Conservation (phyloP, 2,329 filamentous ascomycete genomes). For the Penicillium sclerotigenum region DNA sequence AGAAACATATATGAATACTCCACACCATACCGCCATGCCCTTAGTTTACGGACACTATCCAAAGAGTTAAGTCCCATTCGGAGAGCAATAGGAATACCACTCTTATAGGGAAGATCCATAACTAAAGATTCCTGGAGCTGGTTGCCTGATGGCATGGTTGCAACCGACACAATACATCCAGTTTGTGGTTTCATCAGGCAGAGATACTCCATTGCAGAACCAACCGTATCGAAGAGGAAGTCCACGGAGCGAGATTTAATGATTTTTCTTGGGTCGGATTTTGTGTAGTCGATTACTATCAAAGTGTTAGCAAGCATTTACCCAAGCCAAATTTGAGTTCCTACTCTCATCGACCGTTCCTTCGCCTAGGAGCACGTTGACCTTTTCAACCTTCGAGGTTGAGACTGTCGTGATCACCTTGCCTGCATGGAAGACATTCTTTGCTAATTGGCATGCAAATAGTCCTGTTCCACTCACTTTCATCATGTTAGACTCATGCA, state of each 20-base stretch:
- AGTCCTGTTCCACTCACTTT: constrained; percentile 49
- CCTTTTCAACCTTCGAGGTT: constrained; percentile 49
- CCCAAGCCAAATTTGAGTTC: not conserved
- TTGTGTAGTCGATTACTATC: constrained; percentile 52
- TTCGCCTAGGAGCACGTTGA: constrained; percentile 43
- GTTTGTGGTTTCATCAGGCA: constrained; percentile 42
- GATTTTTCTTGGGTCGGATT: constrained; percentile 35
- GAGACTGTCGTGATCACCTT: constrained; percentile 54
- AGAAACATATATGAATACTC: constrained; percentile 48
- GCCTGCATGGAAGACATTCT: constrained; percentile 49
- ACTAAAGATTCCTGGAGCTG: constrained; percentile 33
- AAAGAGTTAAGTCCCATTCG: constrained; percentile 30
- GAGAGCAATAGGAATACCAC: constrained; percentile 24
- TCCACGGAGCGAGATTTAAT: constrained; percentile 49
- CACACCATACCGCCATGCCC: constrained; percentile 47
- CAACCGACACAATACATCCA: constrained; percentile 38
- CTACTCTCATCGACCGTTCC: constrained; percentile 47
- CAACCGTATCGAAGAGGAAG: constrained; percentile 52
- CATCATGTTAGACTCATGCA: not conserved
- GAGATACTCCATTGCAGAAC: constrained; percentile 42
- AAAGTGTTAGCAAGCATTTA: not conserved
- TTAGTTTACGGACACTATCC: constrained; percentile 42
- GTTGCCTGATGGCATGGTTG: constrained; percentile 37
- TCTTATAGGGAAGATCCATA: constrained; percentile 26
- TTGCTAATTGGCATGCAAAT: constrained; percentile 50